Percentiles rank a stretch among this genome's conserved stretches.
phyloP scores from a whole-genome alignment of 169 alveolate genomes.

The Neospora caninum region DNA sequence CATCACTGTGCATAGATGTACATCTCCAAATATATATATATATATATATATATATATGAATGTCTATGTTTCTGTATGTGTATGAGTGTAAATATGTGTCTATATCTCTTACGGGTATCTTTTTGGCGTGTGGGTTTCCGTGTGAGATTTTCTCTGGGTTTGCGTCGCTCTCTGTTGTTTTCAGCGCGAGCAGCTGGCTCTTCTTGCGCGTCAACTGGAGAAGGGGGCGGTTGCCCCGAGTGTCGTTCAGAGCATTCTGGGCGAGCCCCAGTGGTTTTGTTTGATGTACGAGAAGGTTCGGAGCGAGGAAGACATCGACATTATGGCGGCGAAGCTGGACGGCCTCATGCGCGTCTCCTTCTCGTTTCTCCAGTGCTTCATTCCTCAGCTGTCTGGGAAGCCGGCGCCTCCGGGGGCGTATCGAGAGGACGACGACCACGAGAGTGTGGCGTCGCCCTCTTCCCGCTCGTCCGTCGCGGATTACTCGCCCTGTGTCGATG shows the following conservation, averaged over 20 bases:
- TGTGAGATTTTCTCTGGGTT: not conserved
- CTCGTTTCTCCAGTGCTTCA: not conserved
- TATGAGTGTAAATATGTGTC: not conserved
- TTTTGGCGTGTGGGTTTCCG: no score
- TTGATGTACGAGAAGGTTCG: conserved; percentile 68
- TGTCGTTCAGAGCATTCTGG: conserved; percentile 59
- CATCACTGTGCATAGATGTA: no score
- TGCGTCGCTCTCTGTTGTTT: not conserved
- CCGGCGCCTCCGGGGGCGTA: conserved; percentile 25
- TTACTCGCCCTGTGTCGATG: conserved; percentile 51
- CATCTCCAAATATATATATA: not conserved
- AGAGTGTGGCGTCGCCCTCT: not conserved
- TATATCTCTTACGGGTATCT: not conserved
- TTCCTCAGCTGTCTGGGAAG: conserved; percentile 5
- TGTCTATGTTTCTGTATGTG: not conserved
- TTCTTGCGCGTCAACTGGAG: conserved; percentile 28
- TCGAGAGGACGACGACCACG: conserved; percentile 46
- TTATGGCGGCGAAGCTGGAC: conserved; percentile 76
- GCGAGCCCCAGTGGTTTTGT: conserved; percentile 71
- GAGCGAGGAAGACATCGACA: conserved; percentile 79
- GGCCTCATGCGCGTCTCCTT: conserved; percentile 65
- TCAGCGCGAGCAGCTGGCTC: conserved; percentile 42
- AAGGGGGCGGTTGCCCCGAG: conserved; percentile 15
- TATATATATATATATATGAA: not conserved
- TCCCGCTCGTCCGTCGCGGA: not conserved